phyloP scores from a whole-genome alignment of 768 basidiomycete species.

The Pisolithus tinctorius region DNA sequence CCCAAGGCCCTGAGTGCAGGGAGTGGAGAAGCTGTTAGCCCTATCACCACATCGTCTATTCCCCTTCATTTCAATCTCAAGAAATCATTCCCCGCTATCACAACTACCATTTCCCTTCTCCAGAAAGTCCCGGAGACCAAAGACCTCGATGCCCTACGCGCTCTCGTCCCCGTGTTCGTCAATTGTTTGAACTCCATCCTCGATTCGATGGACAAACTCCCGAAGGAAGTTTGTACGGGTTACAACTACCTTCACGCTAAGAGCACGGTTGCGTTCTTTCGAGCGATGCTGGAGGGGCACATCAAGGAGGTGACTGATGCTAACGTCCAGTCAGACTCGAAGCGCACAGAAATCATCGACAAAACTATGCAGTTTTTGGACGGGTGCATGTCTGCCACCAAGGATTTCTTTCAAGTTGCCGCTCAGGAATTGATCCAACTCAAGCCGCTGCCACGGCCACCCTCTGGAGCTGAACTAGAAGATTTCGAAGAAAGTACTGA shows the following conservation, averaged over 20 bases:
- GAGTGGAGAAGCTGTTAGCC: conserved; percentile 18
- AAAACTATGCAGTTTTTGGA: conserved; percentile 23
- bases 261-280: conserved; percentile 15
- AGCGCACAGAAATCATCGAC: conserved; percentile 8
- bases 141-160: conserved; percentile 23
- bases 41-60: conserved; percentile 7
- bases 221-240: conserved; percentile 13
- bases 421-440: conserved; percentile 22
- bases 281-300: conserved; percentile 18
- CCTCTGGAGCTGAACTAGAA: conserved; percentile 3
- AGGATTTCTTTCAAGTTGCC: conserved; percentile 23
- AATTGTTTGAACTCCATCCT: conserved; percentile 22
- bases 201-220: conserved; percentile 19
- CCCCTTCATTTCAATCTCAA: conserved; percentile 25
- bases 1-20: conserved; percentile 3
- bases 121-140: conserved; percentile 14
- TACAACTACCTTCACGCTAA: conserved; percentile 18
- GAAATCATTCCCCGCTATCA: conserved; percentile 31
- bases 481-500: neutral
- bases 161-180: conserved; percentile 19
- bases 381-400: conserved; percentile 26
- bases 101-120: conserved; percentile 24
- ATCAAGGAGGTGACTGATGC: conserved; percentile 6
- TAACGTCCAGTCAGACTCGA: conserved; percentile 1
- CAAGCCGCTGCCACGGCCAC: conserved; percentile 21